These are phyloP conservation scores for Kernera saxatilis DNA, from an alignment of 345 rosid species.

Conservation along the genomic window DNA sequence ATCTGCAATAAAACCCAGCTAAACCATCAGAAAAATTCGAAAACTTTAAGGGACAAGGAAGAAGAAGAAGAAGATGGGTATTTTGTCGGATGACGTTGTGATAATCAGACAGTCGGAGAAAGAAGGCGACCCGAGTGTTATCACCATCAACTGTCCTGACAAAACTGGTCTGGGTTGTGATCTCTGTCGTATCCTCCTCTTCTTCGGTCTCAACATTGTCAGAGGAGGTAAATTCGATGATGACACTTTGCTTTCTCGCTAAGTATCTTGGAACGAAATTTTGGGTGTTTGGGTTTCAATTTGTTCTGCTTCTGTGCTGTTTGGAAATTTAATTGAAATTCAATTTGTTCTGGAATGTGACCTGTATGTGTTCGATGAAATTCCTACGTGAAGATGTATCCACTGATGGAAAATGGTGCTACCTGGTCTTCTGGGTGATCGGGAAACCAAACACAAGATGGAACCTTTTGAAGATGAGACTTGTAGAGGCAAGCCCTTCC, in stretches of 20 bases:
- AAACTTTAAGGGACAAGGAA: not conserved
- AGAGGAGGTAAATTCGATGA: slow-evolving; percentile 61
- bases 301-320: not conserved
- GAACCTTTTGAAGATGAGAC: slow-evolving; percentile 77
- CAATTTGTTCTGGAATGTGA: not conserved
- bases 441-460: slow-evolving; percentile 71
- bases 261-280: not conserved
- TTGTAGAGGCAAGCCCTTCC: slow-evolving; percentile 69
- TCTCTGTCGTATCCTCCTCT: slow-evolving; percentile 85
- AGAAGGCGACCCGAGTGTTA: slow-evolving; percentile 67
- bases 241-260: not conserved
- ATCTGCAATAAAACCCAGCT: not conserved
- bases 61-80: slow-evolving; percentile 48
- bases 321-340: not conserved
- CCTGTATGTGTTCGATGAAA: slow-evolving; percentile 11
- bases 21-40: not conserved
- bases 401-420: slow-evolving; percentile 98
- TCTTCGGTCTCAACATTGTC: slow-evolving; percentile 82
- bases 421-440: slow-evolving; percentile 81
- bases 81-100: slow-evolving; percentile 78
- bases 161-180: slow-evolving; percentile 96
- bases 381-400: slow-evolving; percentile 60
- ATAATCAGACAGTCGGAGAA: slow-evolving; percentile 62
- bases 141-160: slow-evolving; percentile 92
- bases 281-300: not conserved